Evolutionary conservation across 108 stramenopile species (phyloP).

Genomic region (Nitzschia sp.): DNA sequence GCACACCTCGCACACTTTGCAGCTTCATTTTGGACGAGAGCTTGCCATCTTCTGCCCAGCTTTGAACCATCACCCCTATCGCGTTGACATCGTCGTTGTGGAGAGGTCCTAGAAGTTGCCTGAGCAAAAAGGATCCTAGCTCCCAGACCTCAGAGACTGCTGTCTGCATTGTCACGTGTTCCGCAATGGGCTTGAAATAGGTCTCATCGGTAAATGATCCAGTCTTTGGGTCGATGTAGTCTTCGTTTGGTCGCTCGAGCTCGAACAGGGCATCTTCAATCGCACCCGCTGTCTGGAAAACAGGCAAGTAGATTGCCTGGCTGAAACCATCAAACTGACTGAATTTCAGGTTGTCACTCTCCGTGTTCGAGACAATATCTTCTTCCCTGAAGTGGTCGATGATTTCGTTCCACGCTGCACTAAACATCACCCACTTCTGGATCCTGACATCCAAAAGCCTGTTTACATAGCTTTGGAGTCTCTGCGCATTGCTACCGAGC

Average conservation of each 20-base stretch:
- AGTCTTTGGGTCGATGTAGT: slow-evolving; percentile 52
- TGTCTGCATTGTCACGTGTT: slow-evolving; percentile 88
- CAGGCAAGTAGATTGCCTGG: slow-evolving; percentile 96
- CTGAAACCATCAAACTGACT: slow-evolving; percentile 92
- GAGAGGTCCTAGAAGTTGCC: slow-evolving; percentile 77
- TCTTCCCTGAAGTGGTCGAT: slow-evolving; percentile 90
- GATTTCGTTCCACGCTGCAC: slow-evolving; percentile 97
- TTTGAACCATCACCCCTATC: slow-evolving; percentile 67
- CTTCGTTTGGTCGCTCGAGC: slow-evolving; percentile 74
- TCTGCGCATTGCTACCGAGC: slow-evolving; percentile 72
- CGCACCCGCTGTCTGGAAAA: slow-evolving; percentile 96
- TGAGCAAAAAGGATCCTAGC: slow-evolving; percentile 81
- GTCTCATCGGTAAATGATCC: slow-evolving; percentile 61
- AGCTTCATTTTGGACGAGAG: slow-evolving; percentile 63
- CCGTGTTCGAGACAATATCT: slow-evolving; percentile 92
- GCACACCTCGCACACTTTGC: slow-evolving; percentile 57
- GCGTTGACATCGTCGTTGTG: slow-evolving; percentile 83
- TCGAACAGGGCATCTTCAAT: slow-evolving; percentile 91
- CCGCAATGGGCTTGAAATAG: slow-evolving; percentile 81
- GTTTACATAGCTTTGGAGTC: slow-evolving; percentile 87
- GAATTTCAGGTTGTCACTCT: slow-evolving; percentile 94
- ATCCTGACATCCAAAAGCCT: slow-evolving; percentile 91
- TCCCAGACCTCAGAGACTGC: slow-evolving; percentile 98
- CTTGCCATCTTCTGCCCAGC: slow-evolving; percentile 77
- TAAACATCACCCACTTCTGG: slow-evolving; percentile 98